Conservation (phyloP, 164 flowering plant species). For the Vitis rotundifolia region DNA sequence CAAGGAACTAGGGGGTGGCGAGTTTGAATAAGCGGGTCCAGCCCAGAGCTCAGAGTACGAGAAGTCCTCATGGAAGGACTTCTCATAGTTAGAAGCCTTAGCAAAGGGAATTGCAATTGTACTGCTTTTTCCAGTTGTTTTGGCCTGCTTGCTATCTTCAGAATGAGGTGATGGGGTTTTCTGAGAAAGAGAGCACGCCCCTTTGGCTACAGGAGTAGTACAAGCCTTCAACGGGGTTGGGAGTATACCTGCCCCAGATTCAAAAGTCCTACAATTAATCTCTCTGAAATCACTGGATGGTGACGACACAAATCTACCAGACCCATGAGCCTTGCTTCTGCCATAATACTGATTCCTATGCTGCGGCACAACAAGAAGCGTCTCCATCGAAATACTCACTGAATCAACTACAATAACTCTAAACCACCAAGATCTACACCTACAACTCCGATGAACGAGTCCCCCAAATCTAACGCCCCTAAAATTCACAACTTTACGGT, state of each 20-base stretch:
- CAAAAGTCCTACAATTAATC: conserved; percentile 60
- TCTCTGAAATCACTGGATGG: conserved; percentile 42
- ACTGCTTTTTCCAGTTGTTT: conserved; percentile 19
- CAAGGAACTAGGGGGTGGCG: conserved; percentile 95
- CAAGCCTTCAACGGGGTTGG: conserved; percentile 48
- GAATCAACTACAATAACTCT: neutral
- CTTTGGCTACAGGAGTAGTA: conserved; percentile 25
- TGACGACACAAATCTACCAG: conserved; percentile 34
- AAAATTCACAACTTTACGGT: conserved; percentile 13
- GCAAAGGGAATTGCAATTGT: conserved; percentile 37
- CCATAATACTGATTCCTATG: conserved; percentile 55
- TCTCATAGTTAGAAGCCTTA: conserved; percentile 17
- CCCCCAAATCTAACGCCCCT: neutral
- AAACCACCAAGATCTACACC: neutral
- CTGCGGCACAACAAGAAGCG: conserved; percentile 59
- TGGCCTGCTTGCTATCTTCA: conserved; percentile 9
- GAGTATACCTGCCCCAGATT: conserved; percentile 59
- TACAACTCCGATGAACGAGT: neutral
- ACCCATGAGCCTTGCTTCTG: conserved; percentile 25
- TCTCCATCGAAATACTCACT: conserved; percentile 52
- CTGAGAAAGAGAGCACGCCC: conserved; percentile 9
- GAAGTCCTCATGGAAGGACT: conserved; percentile 26
- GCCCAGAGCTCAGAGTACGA: conserved; percentile 65
- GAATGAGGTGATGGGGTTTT: conserved; percentile 31
- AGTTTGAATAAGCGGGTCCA: conserved; percentile 79